Conservation (phyloP, 257 asterid species). For the Buddleja alternifolia region DNA sequence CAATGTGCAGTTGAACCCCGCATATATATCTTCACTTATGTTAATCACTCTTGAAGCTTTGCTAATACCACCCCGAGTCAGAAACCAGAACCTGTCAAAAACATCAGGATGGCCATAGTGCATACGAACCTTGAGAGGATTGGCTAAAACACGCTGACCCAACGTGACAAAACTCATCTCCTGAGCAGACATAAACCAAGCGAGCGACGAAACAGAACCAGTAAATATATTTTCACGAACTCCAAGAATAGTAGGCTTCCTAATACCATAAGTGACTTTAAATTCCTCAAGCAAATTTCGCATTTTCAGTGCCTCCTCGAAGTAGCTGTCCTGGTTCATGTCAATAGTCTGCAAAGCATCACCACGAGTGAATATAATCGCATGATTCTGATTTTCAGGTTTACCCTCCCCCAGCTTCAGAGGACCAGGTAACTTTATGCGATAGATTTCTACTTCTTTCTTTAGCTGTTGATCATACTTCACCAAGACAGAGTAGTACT, state of each 20-base stretch:
- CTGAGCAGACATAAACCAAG: slow-evolving; percentile 98
- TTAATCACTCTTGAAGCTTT: slow-evolving; percentile 94
- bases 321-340: slow-evolving; percentile 94
- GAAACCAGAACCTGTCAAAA: slow-evolving; percentile 92
- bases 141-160: slow-evolving; percentile 92
- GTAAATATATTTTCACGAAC: slow-evolving; percentile 93
- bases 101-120: slow-evolving; percentile 99
- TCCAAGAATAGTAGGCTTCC: slow-evolving; percentile 94
- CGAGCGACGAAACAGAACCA: slow-evolving; percentile 95
- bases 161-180: slow-evolving; percentile 94
- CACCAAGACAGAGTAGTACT: slow-evolving; percentile 88
- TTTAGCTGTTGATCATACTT: slow-evolving; percentile 78
- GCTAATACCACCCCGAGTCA: slow-evolving; percentile 95
- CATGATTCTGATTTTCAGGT: slow-evolving; percentile 98
- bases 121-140: slow-evolving; percentile 92
- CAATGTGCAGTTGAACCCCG: slow-evolving; percentile 93
- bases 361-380: slow-evolving; percentile 91
- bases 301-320: slow-evolving; percentile 97
- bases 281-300: slow-evolving; percentile 94
- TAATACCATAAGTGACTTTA: slow-evolving; percentile 63
- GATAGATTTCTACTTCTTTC: slow-evolving; percentile 85
- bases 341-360: slow-evolving; percentile 95
- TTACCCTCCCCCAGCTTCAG: slow-evolving; percentile 97
- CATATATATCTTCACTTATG: slow-evolving; percentile 92
- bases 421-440: slow-evolving; percentile 87